Evolutionary conservation across 2,329 filamentous ascomycete species (phyloP).

Genomic region (Penicillium sp.): DNA sequence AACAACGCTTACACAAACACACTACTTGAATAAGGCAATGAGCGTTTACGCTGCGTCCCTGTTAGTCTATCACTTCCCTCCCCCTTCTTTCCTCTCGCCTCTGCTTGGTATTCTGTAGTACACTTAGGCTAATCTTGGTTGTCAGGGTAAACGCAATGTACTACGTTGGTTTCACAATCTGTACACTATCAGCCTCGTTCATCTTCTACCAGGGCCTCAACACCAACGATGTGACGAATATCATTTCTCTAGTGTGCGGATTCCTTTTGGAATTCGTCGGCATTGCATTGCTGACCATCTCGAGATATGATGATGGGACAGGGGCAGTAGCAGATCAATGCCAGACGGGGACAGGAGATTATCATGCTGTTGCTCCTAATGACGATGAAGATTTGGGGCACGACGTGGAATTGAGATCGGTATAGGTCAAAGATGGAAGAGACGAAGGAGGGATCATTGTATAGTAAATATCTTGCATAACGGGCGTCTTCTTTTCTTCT

Average conservation of each 20-base stretch:
- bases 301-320: slow-evolving; percentile 1
- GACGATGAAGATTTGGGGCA: background rate
- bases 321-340: background rate
- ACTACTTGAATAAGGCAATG: slow-evolving; percentile 15
- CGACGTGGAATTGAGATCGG: slow-evolving; percentile 5
- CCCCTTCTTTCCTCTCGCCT: too few species aligned
- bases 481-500: too few species aligned
- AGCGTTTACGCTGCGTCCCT: slow-evolving; percentile 11
- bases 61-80: background rate
- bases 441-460: background rate
- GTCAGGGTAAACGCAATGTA: slow-evolving; percentile 12
- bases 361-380: background rate
- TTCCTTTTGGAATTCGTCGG: slow-evolving; percentile 9
- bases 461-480: background rate
- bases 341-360: background rate
- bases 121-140: background rate
- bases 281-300: slow-evolving; percentile 10
- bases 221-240: slow-evolving; percentile 7
- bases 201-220: slow-evolving; percentile 12
- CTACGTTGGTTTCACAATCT: slow-evolving; percentile 13
- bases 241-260: slow-evolving; percentile 9
- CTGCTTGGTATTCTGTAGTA: background rate
- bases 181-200: slow-evolving; percentile 11
- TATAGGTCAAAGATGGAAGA: background rate
- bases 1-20: slow-evolving; percentile 13